Percentiles rank a stretch among this genome's conserved stretches.
Conservation (phyloP, 176 grass and related monocot genomes). For the Rhynchospora pubera region DNA sequence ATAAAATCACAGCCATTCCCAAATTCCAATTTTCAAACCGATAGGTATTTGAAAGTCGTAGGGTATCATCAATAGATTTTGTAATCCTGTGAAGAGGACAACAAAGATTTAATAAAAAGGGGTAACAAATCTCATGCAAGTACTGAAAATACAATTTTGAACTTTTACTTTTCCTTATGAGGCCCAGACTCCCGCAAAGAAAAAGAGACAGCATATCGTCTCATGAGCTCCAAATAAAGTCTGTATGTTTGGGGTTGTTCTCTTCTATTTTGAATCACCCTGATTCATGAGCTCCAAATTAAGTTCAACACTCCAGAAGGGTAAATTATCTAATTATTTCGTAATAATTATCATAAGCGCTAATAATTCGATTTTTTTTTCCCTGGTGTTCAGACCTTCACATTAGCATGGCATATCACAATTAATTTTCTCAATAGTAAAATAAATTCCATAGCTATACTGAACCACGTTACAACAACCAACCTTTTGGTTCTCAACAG, state of each 20-base stretch:
- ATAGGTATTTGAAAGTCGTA: conserved; percentile 57
- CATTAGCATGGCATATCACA: neutral
- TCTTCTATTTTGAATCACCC: conserved; percentile 21
- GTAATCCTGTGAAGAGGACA: conserved; percentile 42
- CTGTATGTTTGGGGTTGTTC: conserved; percentile 33
- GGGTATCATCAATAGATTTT: conserved; percentile 52
- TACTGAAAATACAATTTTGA: neutral
- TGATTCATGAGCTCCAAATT: neutral
- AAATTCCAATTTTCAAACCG: conserved; percentile 33
- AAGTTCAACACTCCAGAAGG: neutral
- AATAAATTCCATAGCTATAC: neutral
- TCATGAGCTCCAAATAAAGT: conserved; percentile 36
- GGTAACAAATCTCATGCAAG: neutral
- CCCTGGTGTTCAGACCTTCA: neutral
- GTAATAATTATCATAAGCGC: neutral
- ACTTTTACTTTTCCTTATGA: neutral
- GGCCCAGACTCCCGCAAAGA: neutral
- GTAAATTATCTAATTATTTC: neutral
- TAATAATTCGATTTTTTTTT: neutral
- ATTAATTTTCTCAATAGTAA: neutral
- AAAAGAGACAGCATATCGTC: conserved; percentile 21
- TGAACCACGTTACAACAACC: too few relatives aligned
- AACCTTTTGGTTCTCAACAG: too few relatives aligned
- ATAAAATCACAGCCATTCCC: conserved; percentile 59
- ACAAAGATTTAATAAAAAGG: conserved; percentile 4